phyloP scores from a whole-genome alignment of 345 rosid species.

The Anastatica hierochuntica region DNA sequence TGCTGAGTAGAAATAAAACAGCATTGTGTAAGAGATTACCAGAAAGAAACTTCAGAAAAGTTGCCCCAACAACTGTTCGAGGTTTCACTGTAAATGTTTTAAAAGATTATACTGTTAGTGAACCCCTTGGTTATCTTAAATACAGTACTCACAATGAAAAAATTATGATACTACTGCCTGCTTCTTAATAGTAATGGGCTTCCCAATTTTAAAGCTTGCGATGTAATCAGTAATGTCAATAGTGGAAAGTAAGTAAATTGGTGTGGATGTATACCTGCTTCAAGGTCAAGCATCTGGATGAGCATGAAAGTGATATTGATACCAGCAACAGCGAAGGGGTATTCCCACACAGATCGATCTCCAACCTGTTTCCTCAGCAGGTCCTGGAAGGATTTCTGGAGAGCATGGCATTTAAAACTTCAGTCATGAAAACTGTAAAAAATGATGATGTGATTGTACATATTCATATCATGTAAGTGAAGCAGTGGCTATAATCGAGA shows the following conservation, averaged over 20 bases:
- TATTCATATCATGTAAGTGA: too few species aligned
- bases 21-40: slow-evolving; percentile 34
- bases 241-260: neutral
- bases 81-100: slow-evolving; percentile 76
- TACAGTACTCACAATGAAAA: neutral
- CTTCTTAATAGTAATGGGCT: neutral
- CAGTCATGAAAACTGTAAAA: neutral
- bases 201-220: neutral
- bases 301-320: slow-evolving; percentile 98
- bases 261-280: slow-evolving; percentile 75
- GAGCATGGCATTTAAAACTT: neutral
- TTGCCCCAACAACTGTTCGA: slow-evolving; percentile 66
- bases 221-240: neutral
- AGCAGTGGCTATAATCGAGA: too few species aligned
- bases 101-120: slow-evolving; percentile 19
- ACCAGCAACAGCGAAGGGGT: slow-evolving; percentile 99
- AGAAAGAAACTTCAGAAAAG: slow-evolving; percentile 78
- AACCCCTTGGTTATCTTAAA: neutral
- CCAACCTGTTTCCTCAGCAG: slow-evolving; percentile 90
- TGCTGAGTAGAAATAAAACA: neutral
- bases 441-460: too few species aligned
- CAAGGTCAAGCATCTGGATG: slow-evolving; percentile 98
- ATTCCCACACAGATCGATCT: slow-evolving; percentile 93
- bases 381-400: slow-evolving; percentile 85
- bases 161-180: too few species aligned